These are phyloP conservation scores for Calonectria pseudoreteaudii DNA, from an alignment of 2,329 filamentous ascomycete genomes.

Conservation along the genomic window DNA sequence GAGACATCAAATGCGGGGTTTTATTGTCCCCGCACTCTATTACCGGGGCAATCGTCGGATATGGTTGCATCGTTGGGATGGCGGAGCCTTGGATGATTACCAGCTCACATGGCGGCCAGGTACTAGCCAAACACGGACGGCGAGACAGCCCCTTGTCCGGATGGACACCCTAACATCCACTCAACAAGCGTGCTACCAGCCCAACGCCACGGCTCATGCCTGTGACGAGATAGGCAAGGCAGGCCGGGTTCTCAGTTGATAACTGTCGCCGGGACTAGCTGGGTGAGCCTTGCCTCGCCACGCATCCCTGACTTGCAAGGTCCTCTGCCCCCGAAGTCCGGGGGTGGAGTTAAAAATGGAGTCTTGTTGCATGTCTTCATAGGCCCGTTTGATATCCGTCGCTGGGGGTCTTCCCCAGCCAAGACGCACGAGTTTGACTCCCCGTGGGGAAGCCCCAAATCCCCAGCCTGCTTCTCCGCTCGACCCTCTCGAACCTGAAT, in stretches of 20 bases:
- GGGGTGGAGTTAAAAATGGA: conserved; percentile 21
- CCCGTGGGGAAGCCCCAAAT: conserved; percentile 23
- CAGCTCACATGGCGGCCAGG: not conserved
- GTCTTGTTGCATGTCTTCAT: not conserved
- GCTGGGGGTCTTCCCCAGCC: conserved; percentile 14
- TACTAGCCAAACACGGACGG: not conserved
- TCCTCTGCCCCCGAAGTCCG: not conserved
- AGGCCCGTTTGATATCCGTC: not conserved
- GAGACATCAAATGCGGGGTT: conserved; percentile 12
- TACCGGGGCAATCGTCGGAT: conserved; percentile 18
- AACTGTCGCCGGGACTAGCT: conserved; percentile 8
- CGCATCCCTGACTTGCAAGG: conserved; percentile 3
- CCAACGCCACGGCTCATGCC: conserved; percentile 12
- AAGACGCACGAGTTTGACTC: conserved; percentile 7
- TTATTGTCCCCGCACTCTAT: conserved; percentile 7
- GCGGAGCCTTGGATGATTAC: not conserved
- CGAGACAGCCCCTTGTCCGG: not conserved
- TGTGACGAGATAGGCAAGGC: conserved; percentile 17
- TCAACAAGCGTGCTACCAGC: not conserved
- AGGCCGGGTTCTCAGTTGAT: conserved; percentile 4
- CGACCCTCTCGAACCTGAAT: conserved; percentile 7
- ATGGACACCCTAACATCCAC: not conserved
- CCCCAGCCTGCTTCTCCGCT: conserved; percentile 26
- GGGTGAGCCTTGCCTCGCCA: not conserved
- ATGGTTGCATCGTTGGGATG: conserved; percentile 9